These are phyloP conservation scores for Aspergillus funiculosus DNA, from an alignment of 495 filamentous ascomycete genomes.

Conservation along the genomic window DNA sequence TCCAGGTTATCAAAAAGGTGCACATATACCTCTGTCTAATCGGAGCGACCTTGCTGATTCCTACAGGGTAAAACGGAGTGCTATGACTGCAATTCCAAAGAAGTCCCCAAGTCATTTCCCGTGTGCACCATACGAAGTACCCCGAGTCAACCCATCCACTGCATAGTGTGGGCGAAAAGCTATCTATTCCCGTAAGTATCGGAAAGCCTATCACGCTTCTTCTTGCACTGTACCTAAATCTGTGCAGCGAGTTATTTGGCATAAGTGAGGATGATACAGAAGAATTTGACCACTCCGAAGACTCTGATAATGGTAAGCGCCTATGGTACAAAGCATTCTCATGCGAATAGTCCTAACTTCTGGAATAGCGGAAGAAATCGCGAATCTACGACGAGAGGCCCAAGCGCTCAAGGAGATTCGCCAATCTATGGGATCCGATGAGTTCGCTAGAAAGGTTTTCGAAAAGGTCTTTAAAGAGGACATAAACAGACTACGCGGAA, in stretches of 20 bases:
- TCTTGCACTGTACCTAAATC: slow-evolving; percentile 14
- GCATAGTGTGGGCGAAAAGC: slow-evolving; percentile 99
- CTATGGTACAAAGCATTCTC: slow-evolving; percentile 16
- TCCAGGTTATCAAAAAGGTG: slow-evolving; percentile 89
- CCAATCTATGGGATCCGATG: slow-evolving; percentile 69
- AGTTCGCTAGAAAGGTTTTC: slow-evolving; percentile 79
- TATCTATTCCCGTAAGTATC: slow-evolving; percentile 74
- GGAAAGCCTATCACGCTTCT: neutral
- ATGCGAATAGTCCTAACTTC: slow-evolving; percentile 19
- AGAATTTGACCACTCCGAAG: slow-evolving; percentile 69
- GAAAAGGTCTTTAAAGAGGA: slow-evolving; percentile 89
- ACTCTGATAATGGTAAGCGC: slow-evolving; percentile 74
- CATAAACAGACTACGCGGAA: slow-evolving; percentile 72
- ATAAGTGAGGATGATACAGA: slow-evolving; percentile 71
- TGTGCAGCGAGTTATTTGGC: slow-evolving; percentile 73
- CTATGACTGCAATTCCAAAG: slow-evolving; percentile 90
- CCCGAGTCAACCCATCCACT: slow-evolving; percentile 92
- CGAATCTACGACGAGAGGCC: slow-evolving; percentile 74
- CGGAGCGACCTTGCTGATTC: slow-evolving; percentile 14
- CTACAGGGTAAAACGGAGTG: slow-evolving; percentile 79
- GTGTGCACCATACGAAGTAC: slow-evolving; percentile 97
- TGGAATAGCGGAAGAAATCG: slow-evolving; percentile 68
- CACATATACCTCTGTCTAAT: neutral
- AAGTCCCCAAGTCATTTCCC: slow-evolving; percentile 82
- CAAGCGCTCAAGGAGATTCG: slow-evolving; percentile 77